A percentile compares a stretch with the other conserved stretches of the same genome.
phyloP scores from a whole-genome alignment of 139 green algal species.

The Chlorella sorokiniana region DNA sequence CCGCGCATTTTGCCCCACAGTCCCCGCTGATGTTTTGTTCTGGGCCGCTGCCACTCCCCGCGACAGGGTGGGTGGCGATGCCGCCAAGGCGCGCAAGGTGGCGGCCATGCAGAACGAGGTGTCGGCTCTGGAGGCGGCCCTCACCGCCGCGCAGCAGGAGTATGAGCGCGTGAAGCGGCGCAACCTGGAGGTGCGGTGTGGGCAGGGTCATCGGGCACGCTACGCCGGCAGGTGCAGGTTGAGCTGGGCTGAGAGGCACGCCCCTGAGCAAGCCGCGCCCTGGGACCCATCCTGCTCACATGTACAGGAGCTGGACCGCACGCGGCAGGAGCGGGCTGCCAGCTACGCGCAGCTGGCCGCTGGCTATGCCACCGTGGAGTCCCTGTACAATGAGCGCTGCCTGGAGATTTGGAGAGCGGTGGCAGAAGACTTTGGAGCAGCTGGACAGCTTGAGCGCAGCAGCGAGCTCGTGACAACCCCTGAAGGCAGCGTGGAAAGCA shows the following conservation, averaged over 20 bases:
- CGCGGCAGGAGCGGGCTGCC: neutral
- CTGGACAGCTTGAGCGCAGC: neutral
- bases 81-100: constrained; percentile 44
- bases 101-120: constrained; percentile 58
- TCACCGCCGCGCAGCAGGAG: constrained; percentile 50
- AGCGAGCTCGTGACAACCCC: neutral
- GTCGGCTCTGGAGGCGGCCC: constrained; percentile 49
- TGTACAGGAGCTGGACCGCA: constrained; percentile 46
- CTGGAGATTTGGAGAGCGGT: constrained; percentile 21
- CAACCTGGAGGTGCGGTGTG: constrained; percentile 37
- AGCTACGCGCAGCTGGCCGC: constrained; percentile 37
- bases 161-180: constrained; percentile 55
- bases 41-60: too few species aligned
- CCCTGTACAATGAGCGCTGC: constrained; percentile 27
- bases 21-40: too few species aligned
- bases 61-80: constrained; percentile 47
- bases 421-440: constrained; percentile 18
- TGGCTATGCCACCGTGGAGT: constrained; percentile 5
- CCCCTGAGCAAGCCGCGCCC: neutral
- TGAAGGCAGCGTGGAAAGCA: too few species aligned
- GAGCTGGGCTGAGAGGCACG: neutral
- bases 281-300: neutral
- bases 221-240: neutral
- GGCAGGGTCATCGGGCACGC: neutral
- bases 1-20: too few species aligned